Conservation (phyloP, 1,284 basidiomycete genomes). For the Quambalaria eucalypti region DNA sequence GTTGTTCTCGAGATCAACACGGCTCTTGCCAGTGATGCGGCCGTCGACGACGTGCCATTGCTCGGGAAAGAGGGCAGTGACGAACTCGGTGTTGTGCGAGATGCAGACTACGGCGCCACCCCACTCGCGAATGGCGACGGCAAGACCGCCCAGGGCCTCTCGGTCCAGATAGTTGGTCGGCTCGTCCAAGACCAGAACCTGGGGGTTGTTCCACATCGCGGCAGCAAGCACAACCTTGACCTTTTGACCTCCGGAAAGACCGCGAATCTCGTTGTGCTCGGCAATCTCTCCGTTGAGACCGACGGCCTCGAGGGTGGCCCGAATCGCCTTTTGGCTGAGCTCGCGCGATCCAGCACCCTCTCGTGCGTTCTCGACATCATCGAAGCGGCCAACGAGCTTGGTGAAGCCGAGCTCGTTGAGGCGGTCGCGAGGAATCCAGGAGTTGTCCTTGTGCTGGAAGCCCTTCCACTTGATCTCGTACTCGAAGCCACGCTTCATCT, state of each 20-base stretch:
- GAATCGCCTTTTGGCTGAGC: slow-evolving; percentile 43
- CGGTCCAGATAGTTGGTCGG: slow-evolving; percentile 78
- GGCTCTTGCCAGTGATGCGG: slow-evolving; percentile 75
- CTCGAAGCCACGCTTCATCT: slow-evolving; percentile 84
- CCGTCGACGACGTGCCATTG: slow-evolving; percentile 63
- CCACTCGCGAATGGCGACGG: slow-evolving; percentile 94
- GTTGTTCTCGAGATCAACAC: slow-evolving; percentile 73
- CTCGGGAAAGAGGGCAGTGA: slow-evolving; percentile 49
- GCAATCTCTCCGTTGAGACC: slow-evolving; percentile 65
- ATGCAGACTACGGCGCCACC: slow-evolving; percentile 93
- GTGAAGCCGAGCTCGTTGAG: slow-evolving; percentile 78
- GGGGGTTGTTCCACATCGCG: slow-evolving; percentile 46
- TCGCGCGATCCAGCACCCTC: slow-evolving; percentile 63
- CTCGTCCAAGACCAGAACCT: slow-evolving; percentile 50
- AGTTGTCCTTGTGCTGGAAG: slow-evolving; percentile 84
- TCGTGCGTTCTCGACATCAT: slow-evolving; percentile 83
- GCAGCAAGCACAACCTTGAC: slow-evolving; percentile 65
- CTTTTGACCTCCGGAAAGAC: slow-evolving; percentile 62
- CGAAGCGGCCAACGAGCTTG: slow-evolving; percentile 88
- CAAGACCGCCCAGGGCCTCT: slow-evolving; percentile 73
- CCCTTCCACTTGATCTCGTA: slow-evolving; percentile 96
- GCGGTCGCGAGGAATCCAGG: slow-evolving; percentile 85
- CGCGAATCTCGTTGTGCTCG: slow-evolving; percentile 43
- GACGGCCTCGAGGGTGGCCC: slow-evolving; percentile 55
- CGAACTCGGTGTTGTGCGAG: slow-evolving; percentile 65